Conservation (phyloP, 257 asterid genomes). For the Salvia splendens region DNA sequence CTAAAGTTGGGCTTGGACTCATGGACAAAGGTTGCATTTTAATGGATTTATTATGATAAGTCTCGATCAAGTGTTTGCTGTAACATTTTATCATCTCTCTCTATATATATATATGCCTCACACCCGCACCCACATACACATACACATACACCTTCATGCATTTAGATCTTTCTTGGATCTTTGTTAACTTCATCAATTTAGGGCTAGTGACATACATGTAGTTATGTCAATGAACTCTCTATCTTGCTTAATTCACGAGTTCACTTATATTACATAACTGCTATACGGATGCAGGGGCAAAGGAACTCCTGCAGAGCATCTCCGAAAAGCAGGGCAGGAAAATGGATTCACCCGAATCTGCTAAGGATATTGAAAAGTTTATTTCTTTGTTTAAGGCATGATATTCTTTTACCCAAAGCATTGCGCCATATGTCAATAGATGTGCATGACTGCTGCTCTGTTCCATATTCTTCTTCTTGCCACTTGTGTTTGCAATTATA, state of each 20-base stretch:
- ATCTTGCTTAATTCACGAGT: slow-evolving; percentile 17
- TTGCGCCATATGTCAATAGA: background rate
- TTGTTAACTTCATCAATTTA: slow-evolving; percentile 22
- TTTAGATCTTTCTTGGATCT: slow-evolving; percentile 8
- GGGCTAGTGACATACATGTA: slow-evolving; percentile 10
- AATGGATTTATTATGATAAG: slow-evolving; percentile 23
- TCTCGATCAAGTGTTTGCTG: slow-evolving; percentile 17
- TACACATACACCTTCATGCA: background rate
- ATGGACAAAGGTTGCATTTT: slow-evolving; percentile 77
- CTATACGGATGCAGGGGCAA: slow-evolving; percentile 72
- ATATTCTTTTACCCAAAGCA: slow-evolving; percentile 25
- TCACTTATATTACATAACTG: slow-evolving; percentile 18
- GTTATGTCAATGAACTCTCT: background rate
- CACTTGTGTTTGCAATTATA: background rate
- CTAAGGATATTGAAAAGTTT: slow-evolving; percentile 76
- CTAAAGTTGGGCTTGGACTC: slow-evolving; percentile 89
- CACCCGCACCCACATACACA: background rate
- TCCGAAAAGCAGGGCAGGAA: slow-evolving; percentile 96
- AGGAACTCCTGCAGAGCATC: slow-evolving; percentile 84
- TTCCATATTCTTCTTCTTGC: slow-evolving; percentile 8
- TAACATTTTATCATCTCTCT: slow-evolving; percentile 8
- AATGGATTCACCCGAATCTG: slow-evolving; percentile 87
- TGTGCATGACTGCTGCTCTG: slow-evolving; percentile 10
- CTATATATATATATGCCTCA: background rate
- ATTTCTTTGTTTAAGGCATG: slow-evolving; percentile 58